phyloP scores from a whole-genome alignment of 345 rosid species.

The Eucalyptus viminalis region DNA sequence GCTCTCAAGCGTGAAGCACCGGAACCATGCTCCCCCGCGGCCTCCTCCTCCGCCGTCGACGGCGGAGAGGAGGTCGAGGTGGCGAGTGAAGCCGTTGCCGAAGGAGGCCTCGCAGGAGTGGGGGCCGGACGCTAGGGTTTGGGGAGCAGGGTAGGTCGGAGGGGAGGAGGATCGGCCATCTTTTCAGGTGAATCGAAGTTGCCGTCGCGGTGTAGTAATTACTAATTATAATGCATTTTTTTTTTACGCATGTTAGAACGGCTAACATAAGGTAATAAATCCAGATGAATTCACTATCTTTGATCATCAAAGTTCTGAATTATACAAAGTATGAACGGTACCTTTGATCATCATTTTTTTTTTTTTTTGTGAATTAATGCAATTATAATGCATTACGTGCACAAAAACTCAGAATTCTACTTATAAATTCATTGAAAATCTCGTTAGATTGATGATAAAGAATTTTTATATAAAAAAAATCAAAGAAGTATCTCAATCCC shows the following conservation, averaged over 20 bases:
- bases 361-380: not conserved
- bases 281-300: not conserved
- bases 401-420: not conserved
- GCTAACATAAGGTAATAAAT: not conserved
- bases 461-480: accelerated
- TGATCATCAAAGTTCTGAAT: not conserved
- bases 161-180: slow-evolving; percentile 74
- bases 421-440: not conserved
- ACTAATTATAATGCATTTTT: not conserved
- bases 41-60: not conserved
- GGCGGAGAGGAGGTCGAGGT: slow-evolving; percentile 34
- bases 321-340: not conserved
- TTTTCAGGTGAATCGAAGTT: slow-evolving; percentile 24
- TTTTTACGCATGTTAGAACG: not conserved
- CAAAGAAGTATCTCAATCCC: not conserved
- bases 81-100: slow-evolving; percentile 62
- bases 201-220: not conserved
- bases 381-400: not conserved
- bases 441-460: not conserved
- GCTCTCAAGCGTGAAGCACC: slow-evolving; percentile 62
- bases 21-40: slow-evolving; percentile 24
- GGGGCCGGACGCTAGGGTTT: slow-evolving; percentile 1
- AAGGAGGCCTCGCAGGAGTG: slow-evolving; percentile 65
- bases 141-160: slow-evolving; percentile 77
- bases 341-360: not conserved